Conservation (phyloP, 106 monocot species). For the Platanthera guangdongensis region DNA sequence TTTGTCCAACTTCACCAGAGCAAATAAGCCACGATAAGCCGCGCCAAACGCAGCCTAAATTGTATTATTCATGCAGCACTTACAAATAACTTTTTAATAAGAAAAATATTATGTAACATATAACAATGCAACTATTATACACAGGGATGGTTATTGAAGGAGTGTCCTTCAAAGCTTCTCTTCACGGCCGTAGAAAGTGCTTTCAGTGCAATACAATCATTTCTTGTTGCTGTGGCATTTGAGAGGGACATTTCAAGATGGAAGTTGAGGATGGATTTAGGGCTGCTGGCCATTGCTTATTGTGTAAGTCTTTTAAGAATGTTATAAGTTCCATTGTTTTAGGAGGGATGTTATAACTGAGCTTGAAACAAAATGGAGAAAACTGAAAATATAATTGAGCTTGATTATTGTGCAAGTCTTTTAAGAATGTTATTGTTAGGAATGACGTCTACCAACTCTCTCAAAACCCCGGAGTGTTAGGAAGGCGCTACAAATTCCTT, state of each 20-base stretch:
- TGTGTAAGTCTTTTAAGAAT: background rate
- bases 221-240: conserved; percentile 27
- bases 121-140: background rate
- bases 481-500: too few species aligned
- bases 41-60: too few species aligned
- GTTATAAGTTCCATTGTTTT: background rate
- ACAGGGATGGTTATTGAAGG: conserved; percentile 37
- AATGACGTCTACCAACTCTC: too few species aligned
- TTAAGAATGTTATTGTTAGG: background rate
- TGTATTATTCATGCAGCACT: too few species aligned
- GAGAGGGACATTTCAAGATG: conserved; percentile 38
- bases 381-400: too few species aligned
- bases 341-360: too few species aligned
- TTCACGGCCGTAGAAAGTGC: conserved; percentile 28
- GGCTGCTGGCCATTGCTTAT: conserved; percentile 29
- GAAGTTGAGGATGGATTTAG: conserved; percentile 27
- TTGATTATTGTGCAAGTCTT: conserved; percentile 10
- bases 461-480: too few species aligned
- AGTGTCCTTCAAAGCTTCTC: conserved; percentile 46
- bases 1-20: too few species aligned
- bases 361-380: too few species aligned
- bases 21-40: too few species aligned
- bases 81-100: too few species aligned
- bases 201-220: conserved; percentile 35
- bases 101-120: too few species aligned